Evolutionary conservation across 768 basidiomycete species (phyloP), one percentile per base, ranked within the genome.

Genomic region (Termitomyces titanicus): DNA sequence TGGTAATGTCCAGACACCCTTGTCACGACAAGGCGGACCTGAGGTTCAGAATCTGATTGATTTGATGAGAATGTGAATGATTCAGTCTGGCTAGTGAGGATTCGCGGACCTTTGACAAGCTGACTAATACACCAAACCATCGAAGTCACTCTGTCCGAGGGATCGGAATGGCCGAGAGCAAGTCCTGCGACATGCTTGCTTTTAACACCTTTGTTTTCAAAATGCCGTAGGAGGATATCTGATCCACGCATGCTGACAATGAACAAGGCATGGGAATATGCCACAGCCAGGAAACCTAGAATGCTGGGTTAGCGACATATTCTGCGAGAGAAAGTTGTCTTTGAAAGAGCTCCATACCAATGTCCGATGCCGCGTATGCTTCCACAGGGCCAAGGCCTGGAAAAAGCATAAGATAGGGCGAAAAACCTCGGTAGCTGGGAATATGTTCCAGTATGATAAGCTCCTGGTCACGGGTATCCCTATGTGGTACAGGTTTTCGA

Each of bases 201-300:
- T 61, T 74, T 78, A 22, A 69, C 66, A 62, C 73, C 74, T 52
- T 66, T 74, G 46, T 65, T 74, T 59, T 68, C 64, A 15, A 60
- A 63, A 60, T 74, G 75, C 25, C 83, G 76, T 1, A 88, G 70
- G 11, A 93, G 78, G 11, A 93, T 71, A 12, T 78, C 77, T 1
- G 92, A 91, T 1, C 83, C 87, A 22, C 90, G 79, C 78, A 93
- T 76, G 63, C 94, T 88, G 17, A 94, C 66, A 31, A 94, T 71
- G 33, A 79, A 70, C 20, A 95, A 53, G 2, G 79, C 84, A 46
- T 81, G 79, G 5, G 68, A 64, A 66, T 88, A 92, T 3, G 86
- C 83, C 3, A 85, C 76, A 2, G 92, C 90, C 42, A 92, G 68
- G 68, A 95, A 92, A 5, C 90, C 92, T 92, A 57, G 0, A 3